Percentiles rank a stretch among this genome's conserved stretches.
Conservation (phyloP, 148 eudicot species). For the Rhododendron kiyosumense region DNA sequence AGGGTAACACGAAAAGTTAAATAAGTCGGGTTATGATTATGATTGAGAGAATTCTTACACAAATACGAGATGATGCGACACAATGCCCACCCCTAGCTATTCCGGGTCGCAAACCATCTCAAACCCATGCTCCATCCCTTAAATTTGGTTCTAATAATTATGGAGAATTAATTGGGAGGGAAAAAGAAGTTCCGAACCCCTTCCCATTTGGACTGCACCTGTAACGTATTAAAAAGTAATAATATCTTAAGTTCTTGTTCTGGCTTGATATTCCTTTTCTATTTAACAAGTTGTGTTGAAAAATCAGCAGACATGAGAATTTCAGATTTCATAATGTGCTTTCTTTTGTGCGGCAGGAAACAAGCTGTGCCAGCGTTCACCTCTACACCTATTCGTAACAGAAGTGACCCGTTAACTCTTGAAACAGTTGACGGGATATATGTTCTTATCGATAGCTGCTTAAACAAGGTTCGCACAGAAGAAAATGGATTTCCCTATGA, state of each 20-base stretch:
- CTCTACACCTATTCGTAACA: constrained; percentile 48
- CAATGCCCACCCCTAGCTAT: too few species aligned
- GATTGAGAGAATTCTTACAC: too few species aligned
- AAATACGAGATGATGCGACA: too few species aligned
- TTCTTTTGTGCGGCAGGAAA: constrained; percentile 23
- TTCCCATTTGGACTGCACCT: too few species aligned
- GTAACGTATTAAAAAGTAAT: background rate
- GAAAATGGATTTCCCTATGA: constrained; percentile 56
- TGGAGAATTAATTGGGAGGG: too few species aligned
- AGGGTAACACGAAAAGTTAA: too few species aligned
- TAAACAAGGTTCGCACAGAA: constrained; percentile 39
- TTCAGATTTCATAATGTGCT: background rate
- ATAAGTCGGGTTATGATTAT: too few species aligned
- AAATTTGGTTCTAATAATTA: too few species aligned
- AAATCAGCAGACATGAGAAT: background rate
- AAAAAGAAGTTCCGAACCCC: too few species aligned
- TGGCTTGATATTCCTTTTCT: background rate
- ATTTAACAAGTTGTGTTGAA: background rate
- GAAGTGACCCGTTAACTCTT: constrained; percentile 32
- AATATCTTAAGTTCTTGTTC: background rate
- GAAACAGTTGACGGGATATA: constrained; percentile 49
- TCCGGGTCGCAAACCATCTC: too few species aligned
- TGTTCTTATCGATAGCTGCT: constrained; percentile 30
- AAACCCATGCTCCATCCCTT: too few species aligned
- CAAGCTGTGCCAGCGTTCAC: constrained; percentile 30